Evolutionary conservation across 164 flowering plant species (phyloP), one percentile per base, ranked within the genome.

Genomic region (Saururus chinensis): DNA sequence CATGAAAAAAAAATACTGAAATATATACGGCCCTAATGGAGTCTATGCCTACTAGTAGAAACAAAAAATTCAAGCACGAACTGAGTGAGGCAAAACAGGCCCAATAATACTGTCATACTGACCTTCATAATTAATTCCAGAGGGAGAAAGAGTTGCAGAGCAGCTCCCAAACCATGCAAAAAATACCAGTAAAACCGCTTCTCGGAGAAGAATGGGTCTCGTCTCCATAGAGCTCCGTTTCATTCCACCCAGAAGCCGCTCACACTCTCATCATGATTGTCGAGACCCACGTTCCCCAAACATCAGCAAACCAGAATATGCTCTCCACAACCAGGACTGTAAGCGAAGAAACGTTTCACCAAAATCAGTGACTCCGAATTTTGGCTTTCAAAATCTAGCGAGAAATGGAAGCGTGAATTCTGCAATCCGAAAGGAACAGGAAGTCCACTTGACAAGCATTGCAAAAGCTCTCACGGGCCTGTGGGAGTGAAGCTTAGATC

Each of bases 91-190:
- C 14, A 8, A 12, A 17, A 2, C 49, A 17, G 14, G 49, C 17
- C 14, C 49, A 12, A 45, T 45, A 12, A 45, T 30, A 45, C 45
- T 8, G 45, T 9, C 8, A 41, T 8, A 73, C 84, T 66, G 49
- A 92, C 98, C 98, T 92, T 92, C 98, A 74, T 80, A 87, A 71
- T 92, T 92, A 1, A 88, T 66, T 57, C 98, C 98, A 70, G 85
- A 65, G 53, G 98, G 98, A 73, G 98, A 88, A 60, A 92, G 95
- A 65, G 92, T 80, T 49, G 98, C 91, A 78, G 65, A 75, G 69
- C 77, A 76, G 64, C 67, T 45, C 63, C 69, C 78, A 70, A 85
- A 64, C 64, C 82, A 70, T 56, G 1, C 14, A 17, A 73, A 66
- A 74, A 81, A 74, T 68, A 91, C 60, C 72, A 86, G 69, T 21